Base-by-base conservation (phyloP, 2,329 filamentous ascomycete species). In the Colletotrichum somersetense region DNA sequence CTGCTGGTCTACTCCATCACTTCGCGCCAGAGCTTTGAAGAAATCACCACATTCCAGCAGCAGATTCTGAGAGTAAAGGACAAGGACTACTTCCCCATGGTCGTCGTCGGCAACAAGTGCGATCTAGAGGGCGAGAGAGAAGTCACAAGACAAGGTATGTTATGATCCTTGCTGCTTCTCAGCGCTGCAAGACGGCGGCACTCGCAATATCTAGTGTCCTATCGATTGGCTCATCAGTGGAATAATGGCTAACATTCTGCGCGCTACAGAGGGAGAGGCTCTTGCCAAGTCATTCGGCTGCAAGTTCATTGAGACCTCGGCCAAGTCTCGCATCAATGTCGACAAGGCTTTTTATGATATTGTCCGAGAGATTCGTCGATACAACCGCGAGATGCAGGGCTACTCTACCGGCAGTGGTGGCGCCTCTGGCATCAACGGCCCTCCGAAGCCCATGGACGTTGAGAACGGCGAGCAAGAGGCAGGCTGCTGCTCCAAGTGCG, bases 31-130 rank as follows among this genome's bases (percentile, higher is more conserved):
- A 97, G 94, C 79, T 98, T 98, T 80, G 96, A 99, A 82, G 96
- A 99, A 86, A 98, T 99, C 83, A 93, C 95, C 85, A 97, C 95
- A 61, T 98, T 98, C 85, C 95, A 98, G 85, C 95, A 98, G 88
- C 96, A 99, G 85, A 99, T 99, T 81, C 88, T 99, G 77, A 88
- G 96, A 77, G 96, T 99, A 79, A 99, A 99, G 89, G 96, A 98
- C 87, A 98, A 97, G 90, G 96, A 99, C 85, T 97, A 98, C 83
- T 99, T 99, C 87, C 96, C 96, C 77, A 98, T 99, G 87, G 97
- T 98, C 71, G 93, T 99, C 57, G 96, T 98, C 53, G 96, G 95
- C 78, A 99, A 99, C 90, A 99, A 99, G 89, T 98, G 96, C 85
- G 96, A 99, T 94, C 86, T 99, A 82, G 96, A 98, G 80, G 88